phyloP scores from a whole-genome alignment of 768 basidiomycete genomes.

The Pleurotus giganteus region DNA sequence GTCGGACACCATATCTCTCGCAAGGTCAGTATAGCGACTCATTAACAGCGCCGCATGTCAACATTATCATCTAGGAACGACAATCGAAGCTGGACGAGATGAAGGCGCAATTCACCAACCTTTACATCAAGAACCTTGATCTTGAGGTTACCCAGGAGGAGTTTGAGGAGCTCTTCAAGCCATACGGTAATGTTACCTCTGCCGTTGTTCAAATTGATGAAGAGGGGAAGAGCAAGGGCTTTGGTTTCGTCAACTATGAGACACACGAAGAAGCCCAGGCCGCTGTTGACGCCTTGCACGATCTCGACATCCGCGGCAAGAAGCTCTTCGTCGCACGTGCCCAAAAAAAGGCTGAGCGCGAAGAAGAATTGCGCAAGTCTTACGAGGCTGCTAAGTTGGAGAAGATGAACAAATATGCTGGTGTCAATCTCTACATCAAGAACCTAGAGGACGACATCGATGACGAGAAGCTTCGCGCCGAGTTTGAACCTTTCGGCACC shows the following conservation, averaged over 20 bases:
- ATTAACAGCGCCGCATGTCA: not conserved
- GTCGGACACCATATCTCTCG: constrained; percentile 97
- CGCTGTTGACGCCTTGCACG: constrained; percentile 89
- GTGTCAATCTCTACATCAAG: constrained; percentile 99
- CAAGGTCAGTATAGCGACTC: constrained; percentile 54
- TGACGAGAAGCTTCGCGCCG: constrained; percentile 93
- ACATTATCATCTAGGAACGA: constrained; percentile 60
- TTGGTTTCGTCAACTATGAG: constrained; percentile 98
- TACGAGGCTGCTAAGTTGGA: constrained; percentile 98
- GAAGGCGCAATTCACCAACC: constrained; percentile 96
- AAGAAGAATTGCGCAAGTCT: constrained; percentile 90
- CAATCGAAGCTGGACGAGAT: constrained; percentile 98
- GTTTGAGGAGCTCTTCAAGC: constrained; percentile 76
- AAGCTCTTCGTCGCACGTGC: constrained; percentile 95
- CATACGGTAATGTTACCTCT: constrained; percentile 85
- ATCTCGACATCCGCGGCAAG: constrained; percentile 78
- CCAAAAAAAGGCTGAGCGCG: constrained; percentile 97
- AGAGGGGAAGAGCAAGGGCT: constrained; percentile 91
- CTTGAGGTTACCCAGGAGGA: constrained; percentile 80
- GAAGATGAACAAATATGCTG: constrained; percentile 97
- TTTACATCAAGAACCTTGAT: constrained; percentile 98
- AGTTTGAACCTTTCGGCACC: constrained; percentile 95
- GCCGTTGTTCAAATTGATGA: constrained; percentile 84
- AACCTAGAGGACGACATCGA: constrained; percentile 98
- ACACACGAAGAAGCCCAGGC: constrained; percentile 86